Percentiles rank a stretch among this genome's conserved stretches.
These are phyloP conservation scores for Odontarrhena argentea DNA, from an alignment of 345 rosid species.

Conservation along the genomic window DNA sequence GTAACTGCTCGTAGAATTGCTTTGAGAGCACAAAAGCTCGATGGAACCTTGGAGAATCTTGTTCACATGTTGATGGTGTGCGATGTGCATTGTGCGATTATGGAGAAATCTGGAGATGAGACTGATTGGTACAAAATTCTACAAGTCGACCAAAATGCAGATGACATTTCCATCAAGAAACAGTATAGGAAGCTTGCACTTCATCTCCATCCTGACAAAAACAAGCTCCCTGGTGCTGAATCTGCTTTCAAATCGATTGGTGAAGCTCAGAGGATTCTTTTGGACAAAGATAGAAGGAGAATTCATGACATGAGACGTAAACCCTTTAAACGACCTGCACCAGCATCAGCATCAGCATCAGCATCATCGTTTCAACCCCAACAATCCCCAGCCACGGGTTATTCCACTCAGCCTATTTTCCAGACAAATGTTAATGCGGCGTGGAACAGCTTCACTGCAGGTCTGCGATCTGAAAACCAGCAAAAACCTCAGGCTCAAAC, in stretches of 20 bases:
- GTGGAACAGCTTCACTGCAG: constrained; percentile 38
- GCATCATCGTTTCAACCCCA: constrained; percentile 44
- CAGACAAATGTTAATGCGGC: constrained; percentile 30
- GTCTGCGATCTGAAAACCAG: constrained; percentile 38
- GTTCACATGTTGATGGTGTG: constrained; percentile 76
- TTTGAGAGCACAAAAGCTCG: constrained; percentile 68
- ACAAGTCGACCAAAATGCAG: constrained; percentile 61
- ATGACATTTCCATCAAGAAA: constrained; percentile 73
- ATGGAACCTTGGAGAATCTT: constrained; percentile 58
- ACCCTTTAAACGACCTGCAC: constrained; percentile 34
- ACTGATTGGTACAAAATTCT: constrained; percentile 90
- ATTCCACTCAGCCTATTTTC: constrained; percentile 34
- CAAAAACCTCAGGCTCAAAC: constrained; percentile 49
- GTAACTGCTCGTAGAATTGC: constrained; percentile 64
- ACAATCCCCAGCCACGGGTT: constrained; percentile 39
- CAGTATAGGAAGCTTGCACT: constrained; percentile 87
- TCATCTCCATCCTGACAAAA: constrained; percentile 91
- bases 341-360: constrained; percentile 37
- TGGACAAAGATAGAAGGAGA: constrained; percentile 61
- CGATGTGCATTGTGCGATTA: constrained; percentile 79
- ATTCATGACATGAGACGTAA: constrained; percentile 59
- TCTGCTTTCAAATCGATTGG: constrained; percentile 85
- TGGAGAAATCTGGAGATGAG: constrained; percentile 64
- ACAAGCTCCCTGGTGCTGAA: constrained; percentile 88
- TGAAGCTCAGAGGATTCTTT: constrained; percentile 83